Evolutionary conservation across 306 rosid species (phyloP), one percentile per base, ranked within the genome.

Genomic region (Cicer chorassanicum): DNA sequence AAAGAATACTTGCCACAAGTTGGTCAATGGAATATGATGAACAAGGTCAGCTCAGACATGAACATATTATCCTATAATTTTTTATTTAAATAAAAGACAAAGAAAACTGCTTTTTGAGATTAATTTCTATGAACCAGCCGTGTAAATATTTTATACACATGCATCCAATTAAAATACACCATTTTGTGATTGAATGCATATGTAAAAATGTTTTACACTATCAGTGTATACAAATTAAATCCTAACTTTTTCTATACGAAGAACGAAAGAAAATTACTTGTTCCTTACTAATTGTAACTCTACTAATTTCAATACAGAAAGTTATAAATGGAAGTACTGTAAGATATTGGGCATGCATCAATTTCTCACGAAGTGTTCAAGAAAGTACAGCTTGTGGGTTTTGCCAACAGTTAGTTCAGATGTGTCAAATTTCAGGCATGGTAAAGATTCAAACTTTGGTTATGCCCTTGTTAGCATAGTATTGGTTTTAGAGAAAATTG

Each of bases 351-450:
- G 78, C 83, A 51, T 83, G 86, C 38, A 80, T 85, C 60, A 85
- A 85, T 11, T 77, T 77, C 76, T 68, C 81, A 46, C 24, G 76
- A 48, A 77, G 76, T 59, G 76, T 77, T 9, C 86, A 85, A 75
- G 85, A 82, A 45, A 80, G 78, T 69, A 77, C 74, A 13, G 89
- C 85, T 64, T 18, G 60, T 24, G 86, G 79, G 73, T 85, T 85
- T 73, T 85, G 89, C 75, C 86, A 82, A 69, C 82, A 85, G 56
- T 81, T 85, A 72, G 79, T 80, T 78, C 86, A 82, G 65, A 85
- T 82, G 89, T 82, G 86, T 70, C 84, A 82, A 79, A 76, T 85
- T 40, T 76, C 82, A 53, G 89, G 82, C 84, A 76, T 85, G 89
- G 89, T 85, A 85, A 79, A 18, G 50, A 60, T 45, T 72, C 46